Percentiles rank a stretch among this genome's conserved stretches.
These are phyloP conservation scores for Aspergillus unguis DNA, from an alignment of 2,329 filamentous ascomycete species.

Conservation along the genomic window DNA sequence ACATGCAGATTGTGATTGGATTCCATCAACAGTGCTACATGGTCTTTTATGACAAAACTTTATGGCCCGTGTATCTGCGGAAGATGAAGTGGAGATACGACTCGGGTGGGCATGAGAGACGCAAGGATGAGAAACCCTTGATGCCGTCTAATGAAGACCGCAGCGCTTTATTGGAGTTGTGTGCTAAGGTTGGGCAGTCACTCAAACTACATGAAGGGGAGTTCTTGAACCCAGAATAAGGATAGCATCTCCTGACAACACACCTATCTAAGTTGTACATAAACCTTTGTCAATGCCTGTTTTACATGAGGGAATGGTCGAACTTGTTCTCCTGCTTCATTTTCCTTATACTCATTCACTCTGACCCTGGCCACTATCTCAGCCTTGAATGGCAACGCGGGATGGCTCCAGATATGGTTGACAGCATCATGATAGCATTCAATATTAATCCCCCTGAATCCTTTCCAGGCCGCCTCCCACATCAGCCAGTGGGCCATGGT, in stretches of 20 bases:
- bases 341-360: slow-evolving; percentile 1
- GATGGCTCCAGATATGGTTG: slow-evolving; percentile 3
- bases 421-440: slow-evolving; percentile 8
- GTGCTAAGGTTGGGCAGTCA: slow-evolving; percentile 17
- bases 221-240: not conserved
- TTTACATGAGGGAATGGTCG: slow-evolving; percentile 1
- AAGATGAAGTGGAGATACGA: slow-evolving; percentile 1
- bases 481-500: slow-evolving; percentile 9
- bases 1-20: slow-evolving; percentile 14
- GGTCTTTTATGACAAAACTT: slow-evolving; percentile 19
- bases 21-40: slow-evolving; percentile 19
- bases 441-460: slow-evolving; percentile 7
- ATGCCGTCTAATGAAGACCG: slow-evolving; percentile 16
- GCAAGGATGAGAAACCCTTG: not conserved
- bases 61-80: slow-evolving; percentile 17
- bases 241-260: not conserved
- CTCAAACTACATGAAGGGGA: not conserved
- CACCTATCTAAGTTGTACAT: not conserved
- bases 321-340: not conserved
- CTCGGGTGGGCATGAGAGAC: not conserved
- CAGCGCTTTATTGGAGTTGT: slow-evolving; percentile 14
- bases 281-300: slow-evolving; percentile 7
- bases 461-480: not conserved
- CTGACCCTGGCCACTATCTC: not conserved
- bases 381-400: slow-evolving; percentile 2